phyloP scores from a whole-genome alignment of 2,329 filamentous ascomycete species.

The Fusarium sp. region DNA sequence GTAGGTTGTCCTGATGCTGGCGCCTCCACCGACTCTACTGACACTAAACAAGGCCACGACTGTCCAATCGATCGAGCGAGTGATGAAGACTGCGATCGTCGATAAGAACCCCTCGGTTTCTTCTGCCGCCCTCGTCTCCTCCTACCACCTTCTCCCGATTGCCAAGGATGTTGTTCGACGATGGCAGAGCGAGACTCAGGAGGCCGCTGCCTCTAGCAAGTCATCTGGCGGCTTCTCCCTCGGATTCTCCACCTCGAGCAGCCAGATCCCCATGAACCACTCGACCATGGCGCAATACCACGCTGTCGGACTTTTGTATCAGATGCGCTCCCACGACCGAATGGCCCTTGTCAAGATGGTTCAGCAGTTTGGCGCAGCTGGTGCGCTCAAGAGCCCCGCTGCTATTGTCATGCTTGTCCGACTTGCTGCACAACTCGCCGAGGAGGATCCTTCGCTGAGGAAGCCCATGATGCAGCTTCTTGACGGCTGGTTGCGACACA shows the following conservation, averaged over 20 bases:
- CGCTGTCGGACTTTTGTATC: slow-evolving; percentile 95
- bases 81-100: slow-evolving; percentile 99
- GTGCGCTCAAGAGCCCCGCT: slow-evolving; percentile 93
- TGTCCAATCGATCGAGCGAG: slow-evolving; percentile 96
- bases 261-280: slow-evolving; percentile 83
- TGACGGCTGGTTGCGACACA: slow-evolving; percentile 96
- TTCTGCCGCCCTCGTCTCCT: slow-evolving; percentile 94
- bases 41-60: slow-evolving; percentile 78
- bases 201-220: slow-evolving; percentile 91
- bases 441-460: slow-evolving; percentile 88
- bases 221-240: slow-evolving; percentile 90
- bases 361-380: slow-evolving; percentile 94
- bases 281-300: slow-evolving; percentile 99
- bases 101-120: slow-evolving; percentile 98
- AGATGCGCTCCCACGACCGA: slow-evolving; percentile 96
- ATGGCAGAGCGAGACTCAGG: slow-evolving; percentile 99
- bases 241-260: slow-evolving; percentile 86
- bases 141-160: slow-evolving; percentile 96
- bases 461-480: slow-evolving; percentile 98
- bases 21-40: slow-evolving; percentile 39
- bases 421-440: slow-evolving; percentile 90
- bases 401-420: slow-evolving; percentile 93
- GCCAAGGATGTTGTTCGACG: slow-evolving; percentile 94
- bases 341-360: slow-evolving; percentile 99
- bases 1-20: slow-evolving; percentile 62